Evolutionary conservation across 768 basidiomycete species (phyloP).

Genomic region (Phaffia tasmanica): DNA sequence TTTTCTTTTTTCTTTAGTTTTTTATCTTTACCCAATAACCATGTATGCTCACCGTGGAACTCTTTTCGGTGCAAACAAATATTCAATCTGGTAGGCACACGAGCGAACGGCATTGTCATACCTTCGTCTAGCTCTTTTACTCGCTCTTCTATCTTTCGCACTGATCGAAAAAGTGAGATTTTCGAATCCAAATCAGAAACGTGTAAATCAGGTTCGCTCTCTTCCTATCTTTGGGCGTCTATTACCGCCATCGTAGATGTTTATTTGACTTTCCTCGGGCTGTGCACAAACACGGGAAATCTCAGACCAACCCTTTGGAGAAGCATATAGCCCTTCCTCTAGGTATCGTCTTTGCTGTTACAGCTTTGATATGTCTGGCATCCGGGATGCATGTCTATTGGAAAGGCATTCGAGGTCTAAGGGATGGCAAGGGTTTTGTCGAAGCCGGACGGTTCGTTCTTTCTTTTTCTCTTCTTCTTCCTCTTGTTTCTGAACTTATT

Average conservation of each 20-base stretch:
- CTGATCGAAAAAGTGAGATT: slow-evolving; percentile 6
- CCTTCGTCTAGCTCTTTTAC: slow-evolving; percentile 1
- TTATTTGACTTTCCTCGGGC: background rate
- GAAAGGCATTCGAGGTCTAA: slow-evolving; percentile 2
- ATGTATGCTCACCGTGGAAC: no score
- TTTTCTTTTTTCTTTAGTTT: background rate
- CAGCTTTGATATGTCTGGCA: background rate
- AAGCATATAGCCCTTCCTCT: background rate
- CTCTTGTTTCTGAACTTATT: background rate
- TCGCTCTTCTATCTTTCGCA: background rate
- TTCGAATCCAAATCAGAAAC: background rate
- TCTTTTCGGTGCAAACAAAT: no score
- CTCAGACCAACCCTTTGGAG: background rate
- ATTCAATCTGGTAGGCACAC: background rate
- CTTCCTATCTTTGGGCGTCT: background rate
- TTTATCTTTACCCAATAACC: background rate
- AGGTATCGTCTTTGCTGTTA: slow-evolving; percentile 8
- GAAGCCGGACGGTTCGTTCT: background rate
- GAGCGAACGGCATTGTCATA: slow-evolving; percentile 3
- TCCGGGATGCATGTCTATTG: slow-evolving; percentile 8
- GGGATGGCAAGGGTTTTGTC: slow-evolving; percentile 13
- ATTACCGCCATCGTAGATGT: background rate
- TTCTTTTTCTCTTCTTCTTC: background rate
- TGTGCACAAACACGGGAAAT: no score
- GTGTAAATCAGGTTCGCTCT: background rate